A percentile compares a stretch with the other conserved stretches of the same genome.
These are phyloP conservation scores for Kodamaea nitidulidarum DNA, from an alignment of 805 yeast species.

Conservation along the genomic window DNA sequence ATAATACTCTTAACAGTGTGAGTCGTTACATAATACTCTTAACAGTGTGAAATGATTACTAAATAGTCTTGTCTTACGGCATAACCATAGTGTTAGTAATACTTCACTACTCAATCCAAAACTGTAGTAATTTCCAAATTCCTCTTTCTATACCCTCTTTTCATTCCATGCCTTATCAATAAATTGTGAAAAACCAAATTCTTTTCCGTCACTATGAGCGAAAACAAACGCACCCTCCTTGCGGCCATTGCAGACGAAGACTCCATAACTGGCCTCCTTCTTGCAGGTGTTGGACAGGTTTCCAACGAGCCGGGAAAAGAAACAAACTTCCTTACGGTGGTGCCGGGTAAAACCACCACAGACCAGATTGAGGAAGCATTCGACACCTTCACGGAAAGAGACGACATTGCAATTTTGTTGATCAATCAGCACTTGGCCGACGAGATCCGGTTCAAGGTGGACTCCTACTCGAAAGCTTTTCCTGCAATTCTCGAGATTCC, in stretches of 20 bases:
- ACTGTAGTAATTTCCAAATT: not conserved
- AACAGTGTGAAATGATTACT: too few relatives aligned
- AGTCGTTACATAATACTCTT: too few relatives aligned
- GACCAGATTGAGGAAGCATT: conserved; percentile 76
- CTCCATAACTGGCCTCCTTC: conserved; percentile 89
- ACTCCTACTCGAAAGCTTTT: conserved; percentile 81
- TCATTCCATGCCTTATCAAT: too few relatives aligned
- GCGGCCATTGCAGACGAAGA: conserved; percentile 98
- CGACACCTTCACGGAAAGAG: conserved; percentile 67
- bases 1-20: too few relatives aligned
- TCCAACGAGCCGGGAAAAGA: conserved; percentile 54
- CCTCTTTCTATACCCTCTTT: too few relatives aligned
- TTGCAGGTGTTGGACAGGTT: conserved; percentile 94
- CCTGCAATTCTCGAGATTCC: conserved; percentile 97
- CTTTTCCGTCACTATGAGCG: conserved; percentile 8
- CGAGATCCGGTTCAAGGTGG: conserved; percentile 76
- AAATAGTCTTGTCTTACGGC: too few relatives aligned
- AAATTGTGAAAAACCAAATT: not conserved
- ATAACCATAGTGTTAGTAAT: too few relatives aligned
- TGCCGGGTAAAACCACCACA: conserved; percentile 68
- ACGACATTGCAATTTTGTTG: conserved; percentile 85
- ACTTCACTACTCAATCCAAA: too few relatives aligned
- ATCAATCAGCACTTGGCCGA: conserved; percentile 96
- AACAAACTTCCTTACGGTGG: conserved; percentile 79
- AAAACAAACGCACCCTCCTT: conserved; percentile 67